Conservation (phyloP, 2,329 filamentous ascomycete species). For the Lachnellula cervina region DNA sequence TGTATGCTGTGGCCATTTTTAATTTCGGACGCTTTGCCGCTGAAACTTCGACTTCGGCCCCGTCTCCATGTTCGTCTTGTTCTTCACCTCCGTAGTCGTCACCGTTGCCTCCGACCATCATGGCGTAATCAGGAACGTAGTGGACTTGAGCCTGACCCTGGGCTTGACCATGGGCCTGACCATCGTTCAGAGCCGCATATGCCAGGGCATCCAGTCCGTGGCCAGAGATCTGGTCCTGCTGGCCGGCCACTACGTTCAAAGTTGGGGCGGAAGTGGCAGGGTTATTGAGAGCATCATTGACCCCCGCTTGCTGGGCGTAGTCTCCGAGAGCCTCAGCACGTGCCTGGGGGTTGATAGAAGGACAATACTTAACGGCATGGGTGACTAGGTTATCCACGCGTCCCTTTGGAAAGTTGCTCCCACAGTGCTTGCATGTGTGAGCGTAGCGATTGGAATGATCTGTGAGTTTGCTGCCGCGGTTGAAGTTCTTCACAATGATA, state of each 20-base stretch:
- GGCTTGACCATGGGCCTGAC: too few relatives aligned
- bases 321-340: conserved; percentile 70
- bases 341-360: conserved; percentile 68
- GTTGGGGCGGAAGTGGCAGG: too few relatives aligned
- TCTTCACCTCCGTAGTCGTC: background rate
- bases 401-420: conserved; percentile 85
- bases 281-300: too few relatives aligned
- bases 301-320: conserved; percentile 29
- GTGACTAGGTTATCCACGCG: conserved; percentile 76
- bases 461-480: conserved; percentile 77
- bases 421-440: conserved; percentile 84
- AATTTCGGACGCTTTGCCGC: background rate
- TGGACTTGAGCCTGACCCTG: too few relatives aligned
- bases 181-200: too few relatives aligned
- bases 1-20: background rate
- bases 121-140: too few relatives aligned
- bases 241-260: too few relatives aligned
- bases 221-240: too few relatives aligned
- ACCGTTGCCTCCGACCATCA: background rate
- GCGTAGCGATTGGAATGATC: conserved; percentile 90
- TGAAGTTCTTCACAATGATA: conserved; percentile 83
- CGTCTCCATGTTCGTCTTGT: background rate
- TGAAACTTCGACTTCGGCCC: background rate
- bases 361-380: conserved; percentile 84
- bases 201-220: too few relatives aligned